Base-by-base conservation (phyloP, 805 yeast species). In the Peterozyma xylosa region DNA sequence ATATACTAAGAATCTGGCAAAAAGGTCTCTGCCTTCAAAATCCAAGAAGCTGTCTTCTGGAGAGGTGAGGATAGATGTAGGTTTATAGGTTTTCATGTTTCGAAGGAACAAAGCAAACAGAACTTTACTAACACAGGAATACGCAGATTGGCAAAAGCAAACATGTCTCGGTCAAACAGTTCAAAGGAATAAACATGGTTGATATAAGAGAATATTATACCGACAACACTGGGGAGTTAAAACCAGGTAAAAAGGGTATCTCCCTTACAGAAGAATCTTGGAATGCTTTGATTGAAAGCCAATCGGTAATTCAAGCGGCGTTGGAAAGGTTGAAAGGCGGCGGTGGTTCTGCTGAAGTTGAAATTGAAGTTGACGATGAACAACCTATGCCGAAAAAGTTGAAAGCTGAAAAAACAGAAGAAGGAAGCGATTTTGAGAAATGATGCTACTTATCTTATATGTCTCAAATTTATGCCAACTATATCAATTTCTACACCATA, bases 191-290 rank as follows among this genome's bases (percentile, higher is more conserved):
- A 45, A 75, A 74, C 32, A 64, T 89, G 50, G 78, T 91, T 11
- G 96, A 90, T 54, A 85, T 90, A 42, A 74, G 98, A 46, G 96
- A 90, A 58, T 88, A 70, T 64, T 90, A 87, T 60, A 70, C 69
- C 42, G 76, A 79, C 41, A 65, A 69, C n/a, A 64, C 67, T 9
- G 82, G 82, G 5, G 82, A 79, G 48, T 69, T 73, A 66, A 72
- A 72, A 47, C 98, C 98, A 0, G 95, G 96, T 1, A 82, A 79
- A 56, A 90, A 90, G 62, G 86, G 86, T 0, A 77, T 81, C 16
- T 68, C 86, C 1, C 57, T 81, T 21, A 76, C 82, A 1, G 73
- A 67, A 49, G 83, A 71, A 3, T 69, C 70, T 17, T 82, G 86
- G 80, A 57, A 57, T 15, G 59, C 58, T 35, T 60, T 81, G 35